A percentile compares a stretch with the other conserved stretches of the same genome.
These are phyloP conservation scores for Lignosus rhinocerotis DNA, from an alignment of 1,284 basidiomycete species.

Conservation along the genomic window DNA sequence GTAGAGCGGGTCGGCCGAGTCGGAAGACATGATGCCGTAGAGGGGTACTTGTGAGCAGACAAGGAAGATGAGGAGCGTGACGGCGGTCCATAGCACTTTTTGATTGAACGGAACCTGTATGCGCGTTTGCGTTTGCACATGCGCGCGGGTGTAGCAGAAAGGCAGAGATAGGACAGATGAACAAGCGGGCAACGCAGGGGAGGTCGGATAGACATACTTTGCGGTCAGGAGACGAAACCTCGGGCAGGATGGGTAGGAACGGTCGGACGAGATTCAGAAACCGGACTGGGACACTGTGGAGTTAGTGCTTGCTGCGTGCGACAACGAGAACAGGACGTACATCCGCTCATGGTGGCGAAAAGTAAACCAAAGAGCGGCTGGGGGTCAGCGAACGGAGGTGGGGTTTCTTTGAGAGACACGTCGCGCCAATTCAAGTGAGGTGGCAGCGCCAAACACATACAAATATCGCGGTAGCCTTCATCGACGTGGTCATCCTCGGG, in stretches of 20 bases:
- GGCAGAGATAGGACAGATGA: neutral
- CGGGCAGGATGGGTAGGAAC: slow-evolving; percentile 90
- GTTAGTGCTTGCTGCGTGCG: neutral
- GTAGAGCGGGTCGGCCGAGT: slow-evolving; percentile 97
- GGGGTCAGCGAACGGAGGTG: slow-evolving; percentile 19
- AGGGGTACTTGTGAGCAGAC: slow-evolving; percentile 97
- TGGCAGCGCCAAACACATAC: slow-evolving; percentile 32
- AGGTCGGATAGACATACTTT: slow-evolving; percentile 56
- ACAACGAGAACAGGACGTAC: slow-evolving; percentile 25
- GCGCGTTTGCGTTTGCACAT: neutral
- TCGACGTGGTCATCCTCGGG: slow-evolving; percentile 1
- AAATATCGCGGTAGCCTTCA: slow-evolving; percentile 21
- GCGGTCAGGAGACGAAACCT: slow-evolving; percentile 94
- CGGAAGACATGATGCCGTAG: slow-evolving; percentile 97
- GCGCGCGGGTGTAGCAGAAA: too few relatives aligned
- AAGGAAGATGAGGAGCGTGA: slow-evolving; percentile 96
- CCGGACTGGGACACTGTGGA: slow-evolving; percentile 60
- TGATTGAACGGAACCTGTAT: slow-evolving; percentile 90
- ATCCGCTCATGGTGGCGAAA: slow-evolving; percentile 40
- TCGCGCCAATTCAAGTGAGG: slow-evolving; percentile 26
- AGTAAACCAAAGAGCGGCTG: slow-evolving; percentile 33
- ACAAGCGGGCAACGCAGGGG: neutral
- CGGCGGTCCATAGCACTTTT: slow-evolving; percentile 96
- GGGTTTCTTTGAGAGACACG: slow-evolving; percentile 13
- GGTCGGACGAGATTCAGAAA: slow-evolving; percentile 96